Base-by-base conservation (phyloP, 2,329 filamentous ascomycete genomes). In the Tolypocladium inflatum region DNA sequence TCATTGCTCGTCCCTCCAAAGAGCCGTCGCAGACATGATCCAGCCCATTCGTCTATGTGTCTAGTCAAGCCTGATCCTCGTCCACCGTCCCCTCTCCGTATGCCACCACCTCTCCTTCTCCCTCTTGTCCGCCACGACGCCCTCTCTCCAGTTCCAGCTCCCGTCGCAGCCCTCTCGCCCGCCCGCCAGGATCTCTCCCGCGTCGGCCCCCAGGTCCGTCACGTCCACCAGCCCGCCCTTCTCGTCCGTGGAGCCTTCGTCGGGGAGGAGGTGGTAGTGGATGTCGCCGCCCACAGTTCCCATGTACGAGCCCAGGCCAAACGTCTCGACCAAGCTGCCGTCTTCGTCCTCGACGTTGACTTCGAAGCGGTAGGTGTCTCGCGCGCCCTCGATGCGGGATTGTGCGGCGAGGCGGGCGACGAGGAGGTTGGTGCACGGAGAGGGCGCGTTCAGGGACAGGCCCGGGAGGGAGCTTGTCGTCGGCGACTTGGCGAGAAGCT, bases 371-470 rank as follows among this genome's bases (percentile, higher is more conserved):
- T 84, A 83, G 1, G 72, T 65, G 30, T 73, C 72, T 26, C 78
- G 76, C 0, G 85, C 84, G 23, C 78, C 76, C 42, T 88, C 81
- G 26, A 90, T 78, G 1, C 88, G 79, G 0, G 78, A 72, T 67
- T 91, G 88, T 0, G 88, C 88, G 19, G 83, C 80, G 8, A 85
- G 74, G 0, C 88, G 82, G 1, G 86, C 78, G 23, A 73, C 65
- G 57, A 74, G 70, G 19, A 83, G 76, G 62, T 81, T 75, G 59
- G 74, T 80, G 57, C 73, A 74, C 17, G 73, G 67, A 13, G 65
- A 57, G 58, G 59, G 53, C 56, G 63, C 55, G 55, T 62, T 13
- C 15, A 58, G 30, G 55, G 55, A 52, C 26, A 59, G 60, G 5
- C 67, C 65, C 23, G 68, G 63, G n/a, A 71, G 61, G 2, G 66